Evolutionary conservation across 2,329 filamentous ascomycete species (phyloP).

Genomic region (Aspergillus piperis): DNA sequence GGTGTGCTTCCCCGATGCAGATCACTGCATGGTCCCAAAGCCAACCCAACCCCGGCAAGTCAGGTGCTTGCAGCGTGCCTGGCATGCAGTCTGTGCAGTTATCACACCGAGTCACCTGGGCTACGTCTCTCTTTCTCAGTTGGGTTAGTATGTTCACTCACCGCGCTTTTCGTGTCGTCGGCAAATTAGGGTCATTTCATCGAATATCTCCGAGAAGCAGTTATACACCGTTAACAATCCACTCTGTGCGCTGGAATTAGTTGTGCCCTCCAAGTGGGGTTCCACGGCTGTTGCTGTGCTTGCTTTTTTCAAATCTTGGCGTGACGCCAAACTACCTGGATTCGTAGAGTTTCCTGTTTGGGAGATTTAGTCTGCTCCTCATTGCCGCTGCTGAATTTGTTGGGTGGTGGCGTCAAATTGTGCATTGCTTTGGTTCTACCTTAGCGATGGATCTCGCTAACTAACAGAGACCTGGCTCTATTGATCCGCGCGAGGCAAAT

Average conservation of each 20-base stretch:
- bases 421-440: background rate
- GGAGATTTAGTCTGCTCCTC: background rate
- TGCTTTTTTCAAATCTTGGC: background rate
- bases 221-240: background rate
- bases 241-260: background rate
- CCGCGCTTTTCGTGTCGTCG: background rate
- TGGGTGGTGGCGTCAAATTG: too few relatives aligned
- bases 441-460: too few relatives aligned
- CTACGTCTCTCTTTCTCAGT: background rate
- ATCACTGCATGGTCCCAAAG: background rate
- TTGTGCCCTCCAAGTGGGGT: background rate
- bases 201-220: conserved; percentile 1
- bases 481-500: too few relatives aligned
- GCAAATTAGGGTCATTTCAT: background rate
- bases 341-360: background rate
- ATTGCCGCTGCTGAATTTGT: background rate
- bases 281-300: background rate
- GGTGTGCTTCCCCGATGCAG: background rate
- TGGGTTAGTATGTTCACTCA: background rate
- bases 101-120: background rate
- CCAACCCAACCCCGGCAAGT: background rate
- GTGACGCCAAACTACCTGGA: background rate
- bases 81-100: background rate
- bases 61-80: background rate
- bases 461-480: too few relatives aligned